Percentiles rank a stretch among this genome's conserved stretches.
Evolutionary conservation across 2,329 filamentous ascomycete genomes (phyloP).

Genomic region (Esteya vermicola): DNA sequence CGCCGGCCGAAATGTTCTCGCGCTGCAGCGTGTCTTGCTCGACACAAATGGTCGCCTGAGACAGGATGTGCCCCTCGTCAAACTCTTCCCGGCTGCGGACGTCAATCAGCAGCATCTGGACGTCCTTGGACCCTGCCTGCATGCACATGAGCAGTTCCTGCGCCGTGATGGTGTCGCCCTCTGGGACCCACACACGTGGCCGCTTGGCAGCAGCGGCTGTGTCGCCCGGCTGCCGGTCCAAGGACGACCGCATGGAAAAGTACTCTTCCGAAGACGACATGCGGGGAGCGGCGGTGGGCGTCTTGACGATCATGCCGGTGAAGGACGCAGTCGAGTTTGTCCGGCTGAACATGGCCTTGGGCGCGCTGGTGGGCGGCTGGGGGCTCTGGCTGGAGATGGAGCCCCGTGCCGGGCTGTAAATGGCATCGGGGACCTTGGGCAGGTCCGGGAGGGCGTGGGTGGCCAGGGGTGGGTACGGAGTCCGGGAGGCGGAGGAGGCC

Average conservation of each 20-base stretch:
- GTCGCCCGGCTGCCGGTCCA: not conserved
- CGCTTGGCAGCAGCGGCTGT: slow-evolving; percentile 13
- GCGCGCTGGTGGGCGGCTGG: slow-evolving; percentile 49
- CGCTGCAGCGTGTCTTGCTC: slow-evolving; percentile 64
- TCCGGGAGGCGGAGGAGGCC: not conserved
- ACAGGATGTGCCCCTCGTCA: slow-evolving; percentile 79
- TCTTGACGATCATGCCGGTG: slow-evolving; percentile 7
- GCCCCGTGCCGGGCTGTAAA: slow-evolving; percentile 65
- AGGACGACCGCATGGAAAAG: slow-evolving; percentile 16
- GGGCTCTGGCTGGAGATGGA: slow-evolving; percentile 52
- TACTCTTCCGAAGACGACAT: slow-evolving; percentile 16
- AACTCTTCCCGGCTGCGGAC: slow-evolving; percentile 67
- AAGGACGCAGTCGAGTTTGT: slow-evolving; percentile 36
- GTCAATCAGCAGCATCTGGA: slow-evolving; percentile 72
- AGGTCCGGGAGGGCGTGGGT: slow-evolving; percentile 31
- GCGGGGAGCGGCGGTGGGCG: slow-evolving; percentile 9
- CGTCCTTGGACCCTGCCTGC: slow-evolving; percentile 29
- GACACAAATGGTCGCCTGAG: slow-evolving; percentile 73
- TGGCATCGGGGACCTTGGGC: slow-evolving; percentile 59
- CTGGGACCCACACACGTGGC: slow-evolving; percentile 32
- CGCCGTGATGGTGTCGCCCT: slow-evolving; percentile 46
- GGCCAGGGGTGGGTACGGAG: slow-evolving; percentile 3
- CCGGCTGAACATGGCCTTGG: slow-evolving; percentile 47
- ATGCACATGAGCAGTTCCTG: slow-evolving; percentile 61
- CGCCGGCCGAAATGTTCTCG: slow-evolving; percentile 46